phyloP scores from a whole-genome alignment of 139 green algal genomes.

The Closterium sp. region DNA sequence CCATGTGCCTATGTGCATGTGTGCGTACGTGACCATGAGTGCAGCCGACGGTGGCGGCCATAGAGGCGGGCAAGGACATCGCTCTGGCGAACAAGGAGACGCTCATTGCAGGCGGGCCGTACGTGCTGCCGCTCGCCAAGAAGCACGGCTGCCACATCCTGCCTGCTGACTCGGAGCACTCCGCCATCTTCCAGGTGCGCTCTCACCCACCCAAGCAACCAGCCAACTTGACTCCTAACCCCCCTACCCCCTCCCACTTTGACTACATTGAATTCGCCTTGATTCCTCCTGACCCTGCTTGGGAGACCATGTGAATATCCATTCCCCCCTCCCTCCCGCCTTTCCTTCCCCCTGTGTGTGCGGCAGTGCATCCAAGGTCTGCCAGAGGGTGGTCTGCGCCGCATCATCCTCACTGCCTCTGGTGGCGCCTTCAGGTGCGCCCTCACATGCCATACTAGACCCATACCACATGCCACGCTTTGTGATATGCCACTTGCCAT shows the following conservation, averaged over 20 bases:
- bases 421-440: slow-evolving; percentile 88
- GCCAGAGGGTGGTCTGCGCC: slow-evolving; percentile 86
- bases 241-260: not conserved
- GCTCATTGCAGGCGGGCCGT: slow-evolving; percentile 88
- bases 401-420: slow-evolving; percentile 96
- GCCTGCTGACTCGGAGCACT: slow-evolving; percentile 95
- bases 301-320: not conserved
- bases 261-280: not conserved
- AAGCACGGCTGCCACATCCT: slow-evolving; percentile 92
- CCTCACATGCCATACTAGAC: too few species aligned
- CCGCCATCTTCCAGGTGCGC: slow-evolving; percentile 90
- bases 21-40: not conserved
- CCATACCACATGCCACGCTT: too few species aligned
- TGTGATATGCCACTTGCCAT: too few species aligned
- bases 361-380: slow-evolving; percentile 72
- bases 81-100: slow-evolving; percentile 99
- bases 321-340: too few species aligned
- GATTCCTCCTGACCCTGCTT: not conserved
- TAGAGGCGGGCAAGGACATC: slow-evolving; percentile 96
- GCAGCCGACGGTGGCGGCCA: slow-evolving; percentile 92
- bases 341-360: not conserved
- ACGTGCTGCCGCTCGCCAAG: slow-evolving; percentile 87
- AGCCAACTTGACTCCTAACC: not conserved
- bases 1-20: too few species aligned
- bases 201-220: too few species aligned